Percentiles rank a stretch among this genome's conserved stretches.
Conservation (phyloP, 2,329 filamentous ascomycete genomes). For the Sporothrix euskadiensis region DNA sequence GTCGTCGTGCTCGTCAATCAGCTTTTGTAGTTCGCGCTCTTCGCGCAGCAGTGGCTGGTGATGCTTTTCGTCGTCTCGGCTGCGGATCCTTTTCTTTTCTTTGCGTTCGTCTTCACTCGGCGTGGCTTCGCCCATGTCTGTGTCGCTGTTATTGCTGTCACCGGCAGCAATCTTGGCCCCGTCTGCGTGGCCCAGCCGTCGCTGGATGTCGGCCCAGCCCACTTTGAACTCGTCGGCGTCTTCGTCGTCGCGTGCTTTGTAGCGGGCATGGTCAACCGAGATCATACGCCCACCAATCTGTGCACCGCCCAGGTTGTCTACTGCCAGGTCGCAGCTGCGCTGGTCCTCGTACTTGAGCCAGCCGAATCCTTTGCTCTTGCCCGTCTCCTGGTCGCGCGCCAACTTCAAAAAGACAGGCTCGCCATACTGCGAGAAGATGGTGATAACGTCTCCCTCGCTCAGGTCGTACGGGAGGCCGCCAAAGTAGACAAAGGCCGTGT, state of each 20-base stretch:
- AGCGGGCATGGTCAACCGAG: constrained; percentile 88
- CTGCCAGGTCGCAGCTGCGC: constrained; percentile 89
- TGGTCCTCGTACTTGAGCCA: constrained; percentile 99
- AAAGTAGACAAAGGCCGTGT: constrained; percentile 92
- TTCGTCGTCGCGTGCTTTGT: constrained; percentile 83
- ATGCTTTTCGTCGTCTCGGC: background rate
- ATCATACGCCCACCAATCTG: constrained; percentile 77
- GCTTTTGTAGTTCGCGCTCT: constrained; percentile 72
- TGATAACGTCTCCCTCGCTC: constrained; percentile 91
- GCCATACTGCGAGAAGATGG: constrained; percentile 95
- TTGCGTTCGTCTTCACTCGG: constrained; percentile 40
- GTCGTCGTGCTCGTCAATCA: constrained; percentile 82
- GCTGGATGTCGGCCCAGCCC: constrained; percentile 61
- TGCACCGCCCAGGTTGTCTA: constrained; percentile 91
- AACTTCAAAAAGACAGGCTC: constrained; percentile 93
- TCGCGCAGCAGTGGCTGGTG: constrained; percentile 69
- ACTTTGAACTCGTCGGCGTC: constrained; percentile 61
- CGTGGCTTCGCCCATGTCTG: constrained; percentile 49
- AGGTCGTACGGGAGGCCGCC: constrained; percentile 90
- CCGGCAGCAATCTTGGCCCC: constrained; percentile 35
- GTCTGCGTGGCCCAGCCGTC: constrained; percentile 46
- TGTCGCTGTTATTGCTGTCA: constrained; percentile 42
- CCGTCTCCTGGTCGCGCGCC: constrained; percentile 90
- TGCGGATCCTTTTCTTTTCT: constrained; percentile 31
- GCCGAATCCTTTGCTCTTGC: constrained; percentile 90